phyloP scores from a whole-genome alignment of 139 green algal genomes.

The Closterium sp. region DNA sequence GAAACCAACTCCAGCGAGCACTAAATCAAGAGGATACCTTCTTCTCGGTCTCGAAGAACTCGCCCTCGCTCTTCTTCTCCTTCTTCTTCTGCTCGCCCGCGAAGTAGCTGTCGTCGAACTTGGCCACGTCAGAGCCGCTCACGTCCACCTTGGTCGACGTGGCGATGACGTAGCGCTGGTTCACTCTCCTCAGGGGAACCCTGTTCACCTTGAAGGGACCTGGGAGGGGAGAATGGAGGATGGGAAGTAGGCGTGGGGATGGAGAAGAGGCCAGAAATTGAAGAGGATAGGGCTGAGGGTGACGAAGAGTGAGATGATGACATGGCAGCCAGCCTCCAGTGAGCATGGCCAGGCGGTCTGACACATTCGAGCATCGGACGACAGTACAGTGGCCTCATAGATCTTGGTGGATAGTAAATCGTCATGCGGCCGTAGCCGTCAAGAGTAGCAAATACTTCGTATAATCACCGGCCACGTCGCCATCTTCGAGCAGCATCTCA shows the following conservation, averaged over 20 bases:
- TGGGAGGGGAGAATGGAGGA: conserved; percentile 4
- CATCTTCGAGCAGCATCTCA: background rate
- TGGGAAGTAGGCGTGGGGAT: no score
- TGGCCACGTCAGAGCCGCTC: conserved; percentile 62
- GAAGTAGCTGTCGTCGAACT: conserved; percentile 92
- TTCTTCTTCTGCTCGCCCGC: conserved; percentile 73
- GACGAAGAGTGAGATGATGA: no score
- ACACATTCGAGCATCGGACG: background rate
- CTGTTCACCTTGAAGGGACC: conserved; percentile 96
- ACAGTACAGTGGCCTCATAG: background rate
- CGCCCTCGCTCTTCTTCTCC: conserved; percentile 78
- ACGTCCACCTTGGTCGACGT: conserved; percentile 90
- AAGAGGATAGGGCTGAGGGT: background rate
- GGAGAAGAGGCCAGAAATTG: background rate
- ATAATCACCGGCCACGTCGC: background rate
- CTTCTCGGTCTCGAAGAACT: conserved; percentile 72
- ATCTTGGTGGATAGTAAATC: background rate
- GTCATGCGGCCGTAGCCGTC: background rate
- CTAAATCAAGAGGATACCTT: background rate
- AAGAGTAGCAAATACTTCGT: background rate
- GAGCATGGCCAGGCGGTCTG: background rate
- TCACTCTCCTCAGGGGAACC: conserved; percentile 90
- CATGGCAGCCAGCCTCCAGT: no score
- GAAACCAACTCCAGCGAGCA: background rate
- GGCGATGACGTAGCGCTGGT: conserved; percentile 96